Percentiles rank a stretch among this genome's conserved stretches.
Conservation (phyloP, 139 green algal genomes). For the Edaphochlamys debaryana region DNA sequence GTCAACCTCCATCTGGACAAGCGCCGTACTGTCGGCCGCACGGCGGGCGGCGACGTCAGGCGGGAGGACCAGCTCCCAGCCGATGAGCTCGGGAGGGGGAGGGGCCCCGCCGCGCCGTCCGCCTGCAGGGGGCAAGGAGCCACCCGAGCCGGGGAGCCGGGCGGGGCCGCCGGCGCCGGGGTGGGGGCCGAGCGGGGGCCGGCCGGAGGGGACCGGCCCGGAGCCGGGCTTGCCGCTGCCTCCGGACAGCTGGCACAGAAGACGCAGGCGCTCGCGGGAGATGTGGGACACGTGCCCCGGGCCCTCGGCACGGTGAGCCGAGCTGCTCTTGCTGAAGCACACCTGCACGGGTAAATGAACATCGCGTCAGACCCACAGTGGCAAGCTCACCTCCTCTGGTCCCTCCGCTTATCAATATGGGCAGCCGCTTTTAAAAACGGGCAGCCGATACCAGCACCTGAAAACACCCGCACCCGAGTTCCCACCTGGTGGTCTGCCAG, state of each 20-base stretch:
- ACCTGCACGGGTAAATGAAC: too few species aligned
- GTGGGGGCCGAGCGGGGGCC: background rate
- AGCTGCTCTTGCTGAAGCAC: background rate
- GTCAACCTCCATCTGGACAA: slow-evolving; percentile 24
- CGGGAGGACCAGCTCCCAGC: slow-evolving; percentile 20
- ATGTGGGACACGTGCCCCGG: slow-evolving; percentile 1
- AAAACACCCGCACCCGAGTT: too few species aligned
- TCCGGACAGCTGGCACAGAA: background rate
- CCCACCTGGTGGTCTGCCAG: slow-evolving; percentile 7
- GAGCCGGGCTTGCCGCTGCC: background rate
- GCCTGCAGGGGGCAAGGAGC: too few species aligned
- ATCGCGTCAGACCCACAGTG: too few species aligned
- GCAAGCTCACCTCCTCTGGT: too few species aligned
- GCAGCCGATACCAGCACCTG: too few species aligned
- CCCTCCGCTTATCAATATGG: too few species aligned
- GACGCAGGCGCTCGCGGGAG: slow-evolving; percentile 9
- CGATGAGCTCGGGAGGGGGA: slow-evolving; percentile 4
- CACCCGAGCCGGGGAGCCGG: too few species aligned
- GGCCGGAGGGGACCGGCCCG: too few species aligned
- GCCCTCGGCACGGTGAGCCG: too few species aligned
- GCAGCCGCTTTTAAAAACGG: too few species aligned
- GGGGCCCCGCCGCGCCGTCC: too few species aligned
- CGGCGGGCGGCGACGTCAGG: background rate
- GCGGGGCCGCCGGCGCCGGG: background rate
- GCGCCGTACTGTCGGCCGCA: background rate